Evolutionary conservation across 257 asterid genomes (phyloP).

Genomic region (Thymus mandschuricus): DNA sequence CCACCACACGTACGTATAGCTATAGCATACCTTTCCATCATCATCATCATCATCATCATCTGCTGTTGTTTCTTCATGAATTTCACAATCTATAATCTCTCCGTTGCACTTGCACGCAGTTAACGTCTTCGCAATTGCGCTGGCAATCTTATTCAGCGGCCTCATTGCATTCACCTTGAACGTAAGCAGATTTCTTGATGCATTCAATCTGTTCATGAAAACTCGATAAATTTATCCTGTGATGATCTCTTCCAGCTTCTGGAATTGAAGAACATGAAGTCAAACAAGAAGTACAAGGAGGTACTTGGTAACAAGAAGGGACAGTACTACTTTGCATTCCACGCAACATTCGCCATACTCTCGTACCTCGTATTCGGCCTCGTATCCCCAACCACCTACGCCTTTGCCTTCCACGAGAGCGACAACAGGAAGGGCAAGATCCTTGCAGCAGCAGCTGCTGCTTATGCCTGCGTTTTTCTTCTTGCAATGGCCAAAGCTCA

Average conservation of each 20-base stretch:
- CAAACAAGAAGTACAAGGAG: constrained; percentile 41
- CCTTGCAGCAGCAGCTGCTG: constrained; percentile 46
- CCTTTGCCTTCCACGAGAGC: constrained; percentile 53
- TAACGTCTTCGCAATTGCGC: constrained; percentile 58
- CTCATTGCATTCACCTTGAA: constrained; percentile 38
- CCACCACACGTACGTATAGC: constrained; percentile 49
- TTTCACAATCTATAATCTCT: no score
- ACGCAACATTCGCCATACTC: constrained; percentile 46
- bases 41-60: no score
- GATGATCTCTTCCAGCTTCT: constrained; percentile 38
- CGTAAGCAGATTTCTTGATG: constrained; percentile 33
- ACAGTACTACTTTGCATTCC: constrained; percentile 39
- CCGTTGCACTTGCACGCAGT: constrained; percentile 40
- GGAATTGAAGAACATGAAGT: constrained; percentile 42
- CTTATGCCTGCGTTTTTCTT: constrained; percentile 41
- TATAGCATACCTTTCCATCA: not conserved
- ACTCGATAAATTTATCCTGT: no score
- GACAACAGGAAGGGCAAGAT: constrained; percentile 49
- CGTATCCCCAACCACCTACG: constrained; percentile 50
- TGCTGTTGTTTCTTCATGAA: no score
- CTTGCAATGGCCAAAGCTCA: constrained; percentile 55
- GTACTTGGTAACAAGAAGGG: constrained; percentile 48
- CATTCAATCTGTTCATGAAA: no score
- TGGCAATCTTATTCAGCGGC: constrained; percentile 66
- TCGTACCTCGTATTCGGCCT: constrained; percentile 64